Evolutionary conservation across 2,329 filamentous ascomycete species (phyloP), one percentile per base, ranked within the genome.

Genomic region (Ophiostoma populinum): DNA sequence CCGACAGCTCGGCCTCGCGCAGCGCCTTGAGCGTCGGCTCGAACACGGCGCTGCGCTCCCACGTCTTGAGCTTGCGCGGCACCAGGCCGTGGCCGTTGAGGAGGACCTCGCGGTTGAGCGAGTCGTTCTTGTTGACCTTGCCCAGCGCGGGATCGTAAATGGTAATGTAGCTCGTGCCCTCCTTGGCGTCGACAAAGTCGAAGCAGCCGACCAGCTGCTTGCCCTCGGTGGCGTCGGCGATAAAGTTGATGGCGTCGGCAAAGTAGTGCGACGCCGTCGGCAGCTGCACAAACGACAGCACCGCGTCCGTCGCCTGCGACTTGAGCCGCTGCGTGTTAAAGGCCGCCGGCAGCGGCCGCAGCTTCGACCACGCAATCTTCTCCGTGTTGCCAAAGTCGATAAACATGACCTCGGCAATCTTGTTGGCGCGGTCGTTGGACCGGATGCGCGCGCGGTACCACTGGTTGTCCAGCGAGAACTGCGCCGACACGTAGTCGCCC

Each of bases 331-430:
- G 72, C 5, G 70, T 61, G 27, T 72, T 71, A 63, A 95, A 98
- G 48, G 71, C 57, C 51, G 82, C 74, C 34, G 75, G 70, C 32
- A 98, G 69, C n/a, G 83, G 66, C 19, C 90, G 80, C 28, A 98
- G 72, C 45, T 71, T 68, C 17, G 74, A 69, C 85, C 87, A 98
- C 0, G 86, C 71, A 38, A 92, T 65, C 51, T 75, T 78, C 58
- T 98, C 90, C 37, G 72, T 78, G 66, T 98, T 98, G 48, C 90
- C 90, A 56, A 92, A 98, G 61, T 98, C 90, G 42, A 98, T 73
- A 58, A 93, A 98, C 30, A 92, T 61, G 18, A 98, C 78, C 56
- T 98, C 90, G 17, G 85, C 78, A 47, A 80, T 74, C 67, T 90
- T 83, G 49, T 76, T 77, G 7, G 86, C 70, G 42, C 90, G 83